phyloP scores from a whole-genome alignment of 805 yeast genomes.

The Candida gorgasii region DNA sequence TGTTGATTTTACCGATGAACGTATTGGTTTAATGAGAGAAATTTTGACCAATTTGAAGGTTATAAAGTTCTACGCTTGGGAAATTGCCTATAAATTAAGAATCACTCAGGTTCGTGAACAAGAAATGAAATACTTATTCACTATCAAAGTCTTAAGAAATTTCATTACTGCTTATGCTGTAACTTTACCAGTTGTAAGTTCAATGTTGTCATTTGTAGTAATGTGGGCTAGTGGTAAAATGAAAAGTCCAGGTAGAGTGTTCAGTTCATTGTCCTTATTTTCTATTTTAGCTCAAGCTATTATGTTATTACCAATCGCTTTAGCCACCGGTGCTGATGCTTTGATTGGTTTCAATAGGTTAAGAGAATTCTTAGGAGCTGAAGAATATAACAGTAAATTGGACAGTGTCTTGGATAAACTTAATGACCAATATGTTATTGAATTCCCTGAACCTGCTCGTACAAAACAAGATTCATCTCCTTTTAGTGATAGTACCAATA shows the following conservation, averaged over 20 bases:
- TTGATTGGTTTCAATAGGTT: conserved; percentile 37
- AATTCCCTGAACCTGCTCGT: conserved; percentile 7
- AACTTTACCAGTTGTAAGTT: conserved; percentile 42
- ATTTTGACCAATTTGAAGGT: conserved; percentile 41
- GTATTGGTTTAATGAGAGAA: conserved; percentile 45
- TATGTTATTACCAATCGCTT: conserved; percentile 44
- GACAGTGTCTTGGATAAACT: conserved; percentile 12
- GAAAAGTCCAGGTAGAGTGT: conserved; percentile 40
- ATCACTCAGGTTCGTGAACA: conserved; percentile 36
- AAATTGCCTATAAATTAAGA: conserved; percentile 38
- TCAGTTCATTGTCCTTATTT: conserved; percentile 43
- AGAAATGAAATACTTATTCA: conserved; percentile 43
- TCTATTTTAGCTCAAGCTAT: conserved; percentile 45
- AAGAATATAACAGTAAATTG: conserved; percentile 22
- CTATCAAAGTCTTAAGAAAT: conserved; percentile 43
- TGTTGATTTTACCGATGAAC: conserved; percentile 40
- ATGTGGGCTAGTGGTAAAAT: conserved; percentile 46
- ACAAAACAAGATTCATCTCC: not conserved
- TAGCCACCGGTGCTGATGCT: conserved; percentile 48
- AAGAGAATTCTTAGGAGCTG: conserved; percentile 26
- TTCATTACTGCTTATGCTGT: conserved; percentile 46
- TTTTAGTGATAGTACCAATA: not conserved
- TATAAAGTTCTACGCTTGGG: conserved; percentile 50
- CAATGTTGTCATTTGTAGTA: conserved; percentile 47
- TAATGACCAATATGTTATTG: conserved; percentile 13